Conservation (phyloP, 2,329 filamentous ascomycete genomes). For the Alternaria viburni region DNA sequence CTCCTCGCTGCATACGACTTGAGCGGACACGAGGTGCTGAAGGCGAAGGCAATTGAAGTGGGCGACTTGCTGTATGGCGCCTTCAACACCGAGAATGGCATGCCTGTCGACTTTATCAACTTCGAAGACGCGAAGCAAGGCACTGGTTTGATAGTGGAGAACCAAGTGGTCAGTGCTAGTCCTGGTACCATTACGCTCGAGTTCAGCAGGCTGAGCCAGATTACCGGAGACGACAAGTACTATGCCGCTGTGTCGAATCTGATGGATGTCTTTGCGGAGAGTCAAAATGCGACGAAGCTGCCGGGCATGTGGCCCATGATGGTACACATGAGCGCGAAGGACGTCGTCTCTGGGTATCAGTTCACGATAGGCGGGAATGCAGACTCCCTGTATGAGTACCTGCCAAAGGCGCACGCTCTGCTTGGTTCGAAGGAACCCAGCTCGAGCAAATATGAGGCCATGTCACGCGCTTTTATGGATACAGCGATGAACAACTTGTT, state of each 20-base stretch:
- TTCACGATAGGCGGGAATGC: conserved; percentile 48
- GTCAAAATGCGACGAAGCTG: conserved; percentile 41
- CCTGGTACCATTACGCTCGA: conserved; percentile 54
- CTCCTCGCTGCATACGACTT: conserved; percentile 48
- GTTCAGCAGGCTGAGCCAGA: conserved; percentile 47
- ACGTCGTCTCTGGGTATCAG: conserved; percentile 37
- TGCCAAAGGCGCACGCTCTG: conserved; percentile 44
- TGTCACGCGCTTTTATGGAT: conserved; percentile 51
- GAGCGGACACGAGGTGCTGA: conserved; percentile 40
- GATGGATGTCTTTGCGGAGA: conserved; percentile 36
- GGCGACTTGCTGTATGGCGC: conserved; percentile 54
- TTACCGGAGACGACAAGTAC: conserved; percentile 45
- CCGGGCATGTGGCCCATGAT: conserved; percentile 50
- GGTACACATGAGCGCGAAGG: conserved; percentile 40
- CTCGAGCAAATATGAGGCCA: conserved; percentile 65
- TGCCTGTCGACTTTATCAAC: conserved; percentile 54
- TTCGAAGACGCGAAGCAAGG: conserved; percentile 44
- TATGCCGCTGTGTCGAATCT: conserved; percentile 47
- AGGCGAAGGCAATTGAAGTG: conserved; percentile 46
- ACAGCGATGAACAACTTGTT: conserved; percentile 56
- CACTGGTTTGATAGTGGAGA: conserved; percentile 44
- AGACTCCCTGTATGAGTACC: conserved; percentile 48
- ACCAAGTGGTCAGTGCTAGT: conserved; percentile 53
- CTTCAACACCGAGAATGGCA: conserved; percentile 54
- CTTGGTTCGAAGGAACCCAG: conserved; percentile 51